Evolutionary conservation across 768 basidiomycete genomes (phyloP).

Genomic region (Auricularia sp.): DNA sequence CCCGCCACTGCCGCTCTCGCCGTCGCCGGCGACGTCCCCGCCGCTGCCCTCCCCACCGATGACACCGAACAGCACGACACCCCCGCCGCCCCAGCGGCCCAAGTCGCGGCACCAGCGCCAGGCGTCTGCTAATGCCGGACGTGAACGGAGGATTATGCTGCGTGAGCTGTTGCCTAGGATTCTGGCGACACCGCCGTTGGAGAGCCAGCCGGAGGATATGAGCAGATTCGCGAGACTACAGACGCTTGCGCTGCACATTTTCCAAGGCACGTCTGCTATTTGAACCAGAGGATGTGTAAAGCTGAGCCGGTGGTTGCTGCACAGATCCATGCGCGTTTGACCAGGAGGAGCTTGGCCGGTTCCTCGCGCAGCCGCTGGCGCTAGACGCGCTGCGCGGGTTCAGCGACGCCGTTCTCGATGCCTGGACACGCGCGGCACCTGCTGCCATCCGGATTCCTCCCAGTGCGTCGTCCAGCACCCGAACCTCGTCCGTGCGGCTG

Average conservation of each 20-base stretch:
- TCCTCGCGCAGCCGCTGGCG: not conserved
- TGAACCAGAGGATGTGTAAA: not conserved
- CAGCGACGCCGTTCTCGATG: not conserved
- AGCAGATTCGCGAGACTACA: not conserved
- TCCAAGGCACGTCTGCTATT: not conserved
- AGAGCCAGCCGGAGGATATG: not conserved
- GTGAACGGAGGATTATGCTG: not conserved
- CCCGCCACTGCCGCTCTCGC: not conserved
- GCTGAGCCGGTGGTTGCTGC: not conserved
- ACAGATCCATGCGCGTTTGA: slow-evolving; percentile 1
- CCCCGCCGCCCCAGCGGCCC: not conserved
- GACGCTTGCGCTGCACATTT: not conserved
- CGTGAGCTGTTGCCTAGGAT: not conserved
- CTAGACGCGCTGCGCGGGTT: not conserved
- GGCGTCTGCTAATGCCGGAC: not conserved
- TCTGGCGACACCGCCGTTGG: not conserved
- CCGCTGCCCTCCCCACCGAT: not conserved
- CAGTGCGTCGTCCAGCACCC: not conserved
- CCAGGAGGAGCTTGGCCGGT: not conserved
- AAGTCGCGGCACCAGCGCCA: slow-evolving; percentile 1
- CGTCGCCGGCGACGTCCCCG: not conserved
- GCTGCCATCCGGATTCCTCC: not conserved
- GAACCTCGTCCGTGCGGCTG: not conserved
- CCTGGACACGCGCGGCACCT: not conserved
- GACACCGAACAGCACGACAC: slow-evolving; percentile 1